Evolutionary conservation across 257 asterid genomes (phyloP), one percentile per base, ranked within the genome.

Genomic region (Coffea eugenioides): DNA sequence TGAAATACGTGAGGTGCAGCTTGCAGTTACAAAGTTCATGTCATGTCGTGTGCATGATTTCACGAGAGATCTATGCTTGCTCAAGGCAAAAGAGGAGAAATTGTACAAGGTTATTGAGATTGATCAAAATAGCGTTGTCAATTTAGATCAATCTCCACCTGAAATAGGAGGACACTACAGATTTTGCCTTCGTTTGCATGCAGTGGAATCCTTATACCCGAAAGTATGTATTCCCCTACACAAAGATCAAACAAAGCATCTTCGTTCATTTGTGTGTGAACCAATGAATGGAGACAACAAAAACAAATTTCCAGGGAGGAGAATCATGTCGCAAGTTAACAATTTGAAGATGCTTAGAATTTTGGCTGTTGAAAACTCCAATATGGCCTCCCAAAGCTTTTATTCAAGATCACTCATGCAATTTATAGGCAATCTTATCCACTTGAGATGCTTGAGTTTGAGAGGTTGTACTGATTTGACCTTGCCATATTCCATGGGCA

Each of bases 331-430:
- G 16, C 76, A 46, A 27, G 21, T 72, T 21, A 49, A n/a, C 14
- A 48, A 72, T 8, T 72, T 49, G 39, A 72, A 46, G 61, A 65
- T 65, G 69, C 69, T 65, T 8, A 65, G 69, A 67, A 21, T 67
- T 2, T 25, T 67, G 71, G 71, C 18, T 12, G 34, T 67, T 13
- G 36, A 27, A 67, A 36, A 36, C 69, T 12, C 25, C 3, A 4
- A 7, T 6, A 7, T 10, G 12, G 12, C 8, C 11, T 48, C 8
- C 43, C 8, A 7, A 25, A 3, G 14, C 25, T 23, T 8, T n/a
- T 27, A 39, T 48, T 10, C 8, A 48, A 48, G 51, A 6, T 6
- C 8, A 48, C 12, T 48, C 12, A 7, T 48, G 51, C 51, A 48
- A 6, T 10, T 7, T 6, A 31, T 67, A 67, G 9, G 41, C 13